These are phyloP conservation scores for Metschnikowia sp. DNA, from an alignment of 805 yeast species.

Conservation along the genomic window DNA sequence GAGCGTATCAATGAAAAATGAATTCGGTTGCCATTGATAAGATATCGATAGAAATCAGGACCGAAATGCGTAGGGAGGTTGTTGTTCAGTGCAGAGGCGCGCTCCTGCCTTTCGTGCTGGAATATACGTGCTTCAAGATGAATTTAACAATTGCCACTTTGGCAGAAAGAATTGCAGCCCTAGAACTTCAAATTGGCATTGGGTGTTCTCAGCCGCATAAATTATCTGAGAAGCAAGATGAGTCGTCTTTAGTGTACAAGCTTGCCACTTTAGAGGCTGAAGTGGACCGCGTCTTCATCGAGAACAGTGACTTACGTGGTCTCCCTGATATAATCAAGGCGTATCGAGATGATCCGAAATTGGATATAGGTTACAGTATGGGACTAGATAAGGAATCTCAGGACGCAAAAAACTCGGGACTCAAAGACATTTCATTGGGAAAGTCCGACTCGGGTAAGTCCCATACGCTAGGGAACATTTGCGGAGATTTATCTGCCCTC, in stretches of 20 bases:
- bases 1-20: no score
- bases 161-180: not conserved
- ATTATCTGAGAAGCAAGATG: no score
- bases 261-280: conserved; percentile 11
- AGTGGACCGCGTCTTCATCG: conserved; percentile 7
- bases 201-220: not conserved
- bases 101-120: not conserved
- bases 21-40: no score
- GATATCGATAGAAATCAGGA: no score
- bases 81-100: not conserved
- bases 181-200: conserved; percentile 8
- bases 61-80: no score
- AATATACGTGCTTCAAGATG: not conserved
- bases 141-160: conserved; percentile 3
- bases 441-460: no score
- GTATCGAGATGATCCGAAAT: conserved; percentile 1
- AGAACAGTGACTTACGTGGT: conserved; percentile 9
- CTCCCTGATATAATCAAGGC: conserved; percentile 10
- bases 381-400: not conserved
- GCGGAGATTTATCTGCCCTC: not conserved
- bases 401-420: not conserved
- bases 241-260: conserved; percentile 1
- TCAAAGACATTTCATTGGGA: no score
- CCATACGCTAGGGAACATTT: no score
- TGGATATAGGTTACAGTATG: not conserved